Evolutionary conservation across 1,139 yeast genomes (phyloP).

Genomic region (Protomyces lactucae-debilis): DNA sequence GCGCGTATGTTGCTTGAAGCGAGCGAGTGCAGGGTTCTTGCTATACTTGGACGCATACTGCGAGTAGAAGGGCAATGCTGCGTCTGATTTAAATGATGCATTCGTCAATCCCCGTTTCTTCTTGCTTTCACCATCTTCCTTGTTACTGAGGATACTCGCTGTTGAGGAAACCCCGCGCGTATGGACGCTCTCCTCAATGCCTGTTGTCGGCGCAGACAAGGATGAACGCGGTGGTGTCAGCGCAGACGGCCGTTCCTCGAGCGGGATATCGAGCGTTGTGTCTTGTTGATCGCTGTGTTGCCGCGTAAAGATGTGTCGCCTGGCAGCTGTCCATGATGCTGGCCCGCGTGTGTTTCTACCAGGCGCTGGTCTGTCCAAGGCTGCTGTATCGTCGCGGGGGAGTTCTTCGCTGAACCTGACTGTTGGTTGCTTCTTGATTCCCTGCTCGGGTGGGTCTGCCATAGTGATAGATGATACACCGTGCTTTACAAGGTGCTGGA

Average conservation of each 20-base stretch:
- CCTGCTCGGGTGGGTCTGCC: neutral
- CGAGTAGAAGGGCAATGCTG: neutral
- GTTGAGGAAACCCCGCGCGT: neutral
- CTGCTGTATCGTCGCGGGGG: neutral
- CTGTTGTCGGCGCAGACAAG: neutral
- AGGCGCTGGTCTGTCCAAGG: neutral
- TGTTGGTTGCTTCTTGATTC: neutral
- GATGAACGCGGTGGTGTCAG: neutral
- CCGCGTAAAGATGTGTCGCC: neutral
- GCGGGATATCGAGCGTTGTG: neutral
- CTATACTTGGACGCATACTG: neutral
- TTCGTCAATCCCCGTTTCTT: neutral
- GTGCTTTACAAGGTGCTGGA: too few relatives aligned
- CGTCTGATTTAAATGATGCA: neutral
- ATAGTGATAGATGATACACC: neutral
- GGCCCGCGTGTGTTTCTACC: neutral
- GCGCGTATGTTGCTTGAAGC: constrained; percentile 33
- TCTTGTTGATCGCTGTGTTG: neutral
- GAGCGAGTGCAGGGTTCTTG: constrained; percentile 33
- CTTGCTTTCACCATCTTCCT: neutral
- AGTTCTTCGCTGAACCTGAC: neutral
- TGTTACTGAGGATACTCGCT: neutral
- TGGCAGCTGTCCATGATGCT: neutral
- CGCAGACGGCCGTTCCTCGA: neutral
- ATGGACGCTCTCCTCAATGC: neutral